Conservation (phyloP, 148 eudicot species). For the Drosera capensis region DNA sequence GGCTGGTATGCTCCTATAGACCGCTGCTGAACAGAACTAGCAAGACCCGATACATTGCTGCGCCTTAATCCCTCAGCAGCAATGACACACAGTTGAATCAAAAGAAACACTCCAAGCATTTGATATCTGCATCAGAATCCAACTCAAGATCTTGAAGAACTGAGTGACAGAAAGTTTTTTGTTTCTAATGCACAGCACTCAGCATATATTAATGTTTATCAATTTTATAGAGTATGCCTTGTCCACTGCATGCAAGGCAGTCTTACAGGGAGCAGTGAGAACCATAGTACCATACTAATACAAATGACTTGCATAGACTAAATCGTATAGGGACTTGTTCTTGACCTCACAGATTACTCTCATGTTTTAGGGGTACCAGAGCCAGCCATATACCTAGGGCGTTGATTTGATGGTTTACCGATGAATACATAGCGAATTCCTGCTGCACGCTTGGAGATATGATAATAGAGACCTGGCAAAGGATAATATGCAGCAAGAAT, state of each 20-base stretch:
- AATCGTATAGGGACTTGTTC: too few species aligned
- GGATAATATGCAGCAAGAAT: constrained; percentile 4
- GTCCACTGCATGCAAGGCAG: too few species aligned
- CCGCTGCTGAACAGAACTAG: constrained; percentile 47
- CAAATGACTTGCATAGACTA: too few species aligned
- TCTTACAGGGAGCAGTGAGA: too few species aligned
- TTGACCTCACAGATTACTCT: too few species aligned
- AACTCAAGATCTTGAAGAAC: constrained; percentile 2
- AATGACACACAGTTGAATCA: constrained; percentile 81
- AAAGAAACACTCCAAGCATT: constrained; percentile 82
- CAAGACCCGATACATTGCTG: constrained; percentile 58
- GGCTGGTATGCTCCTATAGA: constrained; percentile 47
- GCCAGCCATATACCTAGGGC: constrained; percentile 65
- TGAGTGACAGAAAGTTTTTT: too few species aligned
- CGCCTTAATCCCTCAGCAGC: constrained; percentile 81
- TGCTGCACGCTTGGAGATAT: constrained; percentile 83
- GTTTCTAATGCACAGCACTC: too few species aligned
- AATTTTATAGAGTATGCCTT: too few species aligned
- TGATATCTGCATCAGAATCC: constrained; percentile 63
- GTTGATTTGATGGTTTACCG: constrained; percentile 82
- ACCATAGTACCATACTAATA: too few species aligned
- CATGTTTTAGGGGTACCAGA: neutral
- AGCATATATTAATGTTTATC: too few species aligned
- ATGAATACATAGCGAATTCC: constrained; percentile 93
- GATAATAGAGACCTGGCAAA: constrained; percentile 76